Evolutionary conservation across 805 yeast genomes (phyloP), one percentile per base, ranked within the genome.

Genomic region (Schwanniomyces vanrijiae): DNA sequence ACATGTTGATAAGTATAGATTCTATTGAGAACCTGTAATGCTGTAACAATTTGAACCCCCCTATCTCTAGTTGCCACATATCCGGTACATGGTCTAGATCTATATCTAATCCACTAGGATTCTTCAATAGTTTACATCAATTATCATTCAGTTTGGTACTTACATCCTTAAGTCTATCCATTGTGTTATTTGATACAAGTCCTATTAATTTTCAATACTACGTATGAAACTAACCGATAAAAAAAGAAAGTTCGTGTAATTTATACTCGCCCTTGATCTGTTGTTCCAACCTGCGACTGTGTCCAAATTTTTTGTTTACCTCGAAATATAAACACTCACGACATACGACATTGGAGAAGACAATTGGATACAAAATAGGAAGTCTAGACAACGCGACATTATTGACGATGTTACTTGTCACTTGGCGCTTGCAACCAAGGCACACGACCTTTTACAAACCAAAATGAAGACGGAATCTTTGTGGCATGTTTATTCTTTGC

Each of bases 151-250:
- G 35, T 3, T 16, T 25, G 11, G 47, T 61, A 73, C 81, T 57
- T 73, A 76, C 81, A 61, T 80, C 84, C 73, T 79, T 80, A 58
- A 80, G 78, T 68, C 78, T 80, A 60, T 80, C 84, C 84, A 80
- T 80, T 51, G 53, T 69, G 46, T 46, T 39, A 14, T 16, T 31
- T 16, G 35, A 37, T 20, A 5, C 20, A 25, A 37, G 7, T 19
- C 25, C 3, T 11, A 37, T 21, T 21, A 37, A 37, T 4, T 26
- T 26, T 26, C 29, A 26, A 20, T 37, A 20, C 39, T 37, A 37
- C 18, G 25, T 37, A 7, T 37, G 19, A 13, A 14, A 31, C 35
- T 31, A 31, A 14, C 35, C 35, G 35, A 31, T 31, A 16, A 29
- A 31, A 31, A 31, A 31, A 31, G 35, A 31, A 31, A 31, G 35